phyloP scores from a whole-genome alignment of 108 stramenopile genomes.

The Craspedostauros australis region DNA sequence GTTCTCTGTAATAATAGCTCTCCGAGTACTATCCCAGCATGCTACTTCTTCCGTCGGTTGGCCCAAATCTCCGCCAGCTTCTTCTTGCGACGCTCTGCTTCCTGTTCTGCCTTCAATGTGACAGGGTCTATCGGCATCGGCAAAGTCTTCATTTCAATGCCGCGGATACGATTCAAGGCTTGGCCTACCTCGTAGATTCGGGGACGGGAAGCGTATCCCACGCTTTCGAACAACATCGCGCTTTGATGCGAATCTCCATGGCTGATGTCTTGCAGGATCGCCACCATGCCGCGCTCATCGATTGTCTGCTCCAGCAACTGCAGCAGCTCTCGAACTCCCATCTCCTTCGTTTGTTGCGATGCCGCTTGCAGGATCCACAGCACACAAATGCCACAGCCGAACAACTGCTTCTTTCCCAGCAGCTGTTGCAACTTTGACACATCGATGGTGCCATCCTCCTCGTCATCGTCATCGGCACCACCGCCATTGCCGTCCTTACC shows the following conservation, averaged over 20 bases:
- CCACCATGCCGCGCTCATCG: slow-evolving; percentile 40
- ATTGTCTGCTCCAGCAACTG: slow-evolving; percentile 42
- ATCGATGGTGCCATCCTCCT: slow-evolving; percentile 71
- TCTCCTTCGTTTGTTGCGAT: slow-evolving; percentile 27
- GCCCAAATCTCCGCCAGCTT: slow-evolving; percentile 70
- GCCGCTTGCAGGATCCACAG: slow-evolving; percentile 59
- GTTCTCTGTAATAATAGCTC: no score
- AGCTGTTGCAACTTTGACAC: slow-evolving; percentile 79
- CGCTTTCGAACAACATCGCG: slow-evolving; percentile 1
- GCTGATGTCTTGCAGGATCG: slow-evolving; percentile 12
- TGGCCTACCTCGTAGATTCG: slow-evolving; percentile 74
- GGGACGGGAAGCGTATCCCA: slow-evolving; percentile 54
- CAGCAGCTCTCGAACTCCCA: slow-evolving; percentile 50
- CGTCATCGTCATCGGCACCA: slow-evolving; percentile 39
- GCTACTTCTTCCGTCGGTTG: slow-evolving; percentile 15
- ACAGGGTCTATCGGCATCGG: slow-evolving; percentile 36
- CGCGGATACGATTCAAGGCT: slow-evolving; percentile 73
- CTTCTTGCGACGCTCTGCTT: slow-evolving; percentile 50
- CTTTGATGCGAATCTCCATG: slow-evolving; percentile 9
- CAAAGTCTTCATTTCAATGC: slow-evolving; percentile 58
- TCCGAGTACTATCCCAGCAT: no score
- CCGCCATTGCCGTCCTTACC: slow-evolving; percentile 1
- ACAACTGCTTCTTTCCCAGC: slow-evolving; percentile 68
- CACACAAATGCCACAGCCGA: slow-evolving; percentile 70
- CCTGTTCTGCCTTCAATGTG: slow-evolving; percentile 32